Base-by-base conservation (phyloP, 371 early-diverging fungal genomes). In the Haplosporangium sp. region DNA sequence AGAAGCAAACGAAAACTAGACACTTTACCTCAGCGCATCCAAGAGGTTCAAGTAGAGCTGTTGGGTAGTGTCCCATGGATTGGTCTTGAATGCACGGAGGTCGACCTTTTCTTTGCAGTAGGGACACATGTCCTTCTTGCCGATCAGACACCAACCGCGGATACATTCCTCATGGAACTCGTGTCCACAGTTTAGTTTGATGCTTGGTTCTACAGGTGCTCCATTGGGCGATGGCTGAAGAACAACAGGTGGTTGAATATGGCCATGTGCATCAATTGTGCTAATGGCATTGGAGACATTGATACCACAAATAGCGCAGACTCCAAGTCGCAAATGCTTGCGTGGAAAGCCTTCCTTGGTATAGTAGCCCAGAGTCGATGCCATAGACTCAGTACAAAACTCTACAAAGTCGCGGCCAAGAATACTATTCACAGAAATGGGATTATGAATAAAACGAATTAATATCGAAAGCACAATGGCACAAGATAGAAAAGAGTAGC, bases 61-160 rank as follows among this genome's bases (percentile, higher is more conserved):
- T 66, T 93, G 93, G 53, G 91, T 90, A 0, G 88, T 90, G 65
- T 91, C 90, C 90, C 91, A 92, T 51, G 95, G 94, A 64, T 94
- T 94, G 59, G 85, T 85, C 64, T 89, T 89, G 73, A 95, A 93
- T 21, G 86, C 86, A 47, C 89, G 89, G 53, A 94, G 70, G 72
- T 95, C 92, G 10, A 95, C 95, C 66, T 93, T 94, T 79, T 95
- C 96, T 72, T 93, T 94, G 84, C 92, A 97, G 75, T 94, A 96
- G n/a, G 97, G 97, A 80, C 99, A 99, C 59, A 88, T 89, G 55
- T 94, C 95, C 74, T 96, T 97, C 74, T 97, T 97, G 46, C 96
- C 97, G 60, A 99, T 90, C 59, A 97, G 85, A 57, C 92, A 92
- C 97, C 97, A 97, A 46, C 97, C 98, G 65, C 95, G 91, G 61